Base-by-base conservation (phyloP, 768 basidiomycete species). In the Cantharellus anzutake region DNA sequence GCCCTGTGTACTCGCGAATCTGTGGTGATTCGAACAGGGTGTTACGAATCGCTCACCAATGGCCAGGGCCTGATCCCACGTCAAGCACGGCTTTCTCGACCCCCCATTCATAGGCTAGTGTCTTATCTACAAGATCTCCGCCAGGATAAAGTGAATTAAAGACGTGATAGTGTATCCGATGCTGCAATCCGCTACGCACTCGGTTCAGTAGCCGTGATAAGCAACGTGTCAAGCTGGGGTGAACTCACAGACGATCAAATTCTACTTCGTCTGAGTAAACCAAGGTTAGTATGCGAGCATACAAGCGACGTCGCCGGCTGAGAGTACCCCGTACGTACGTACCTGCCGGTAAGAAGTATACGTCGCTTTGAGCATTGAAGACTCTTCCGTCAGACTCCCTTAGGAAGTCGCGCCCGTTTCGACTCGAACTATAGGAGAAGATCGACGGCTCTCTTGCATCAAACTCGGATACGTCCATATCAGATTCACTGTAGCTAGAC, bases 1-100 rank as follows among this genome's bases (percentile, higher is more conserved):
- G 68, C 69, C 70, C 70, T 71, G 56, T 57, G 42, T 39, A 41
- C 5, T 40, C 39, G 5, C 37, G 5, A 14, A 57, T 14, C 11
- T 57, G 14, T 40, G 34, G 7, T 11, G 38, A 11, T 11, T 11
- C 7, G 38, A 37, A 55, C 7, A 11, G 52, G 52, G 7, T 11
- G 56, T 14, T 5, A 39, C 39, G 14, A 11, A 40, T 11, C 38
- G 11, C 38, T 42, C 41, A 57, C 35, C 56, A 40, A 38, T 57
- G 41, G 38, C 56, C 35, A 57, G 56, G 38, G 37, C 56, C 56
- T 57, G 56, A 41, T 5, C 56, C 56, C 7, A 57, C 56, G 38
- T 57, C 56, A 37, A 57, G 38, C 14, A 57, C 42, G 1, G 56
- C 56, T 42, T 41, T 38, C 56, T 57, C 38, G 35, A 42, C 56